phyloP scores from a whole-genome alignment of 495 filamentous ascomycete species.

The Sordaria brevicollis region DNA sequence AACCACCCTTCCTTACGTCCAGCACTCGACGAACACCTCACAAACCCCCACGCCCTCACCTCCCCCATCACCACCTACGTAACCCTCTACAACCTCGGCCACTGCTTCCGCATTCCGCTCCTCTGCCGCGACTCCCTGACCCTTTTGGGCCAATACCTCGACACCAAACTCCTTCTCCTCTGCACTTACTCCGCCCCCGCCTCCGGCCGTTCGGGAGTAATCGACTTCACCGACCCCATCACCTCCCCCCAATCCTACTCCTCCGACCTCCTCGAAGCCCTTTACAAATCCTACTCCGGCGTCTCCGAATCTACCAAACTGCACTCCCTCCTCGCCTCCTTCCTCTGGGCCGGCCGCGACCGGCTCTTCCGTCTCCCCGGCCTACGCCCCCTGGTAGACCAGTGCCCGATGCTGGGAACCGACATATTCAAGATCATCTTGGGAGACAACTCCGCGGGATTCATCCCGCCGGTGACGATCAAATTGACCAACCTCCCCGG shows the following conservation, averaged over 20 bases:
- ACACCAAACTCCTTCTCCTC: slow-evolving; percentile 5
- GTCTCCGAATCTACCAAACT: not conserved
- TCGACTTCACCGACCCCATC: not conserved
- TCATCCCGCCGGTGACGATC: not conserved
- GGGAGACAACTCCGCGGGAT: not conserved
- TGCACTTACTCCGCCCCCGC: slow-evolving; percentile 1
- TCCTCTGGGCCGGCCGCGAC: slow-evolving; percentile 11
- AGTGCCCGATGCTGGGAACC: not conserved
- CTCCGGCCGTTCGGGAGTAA: slow-evolving; percentile 3
- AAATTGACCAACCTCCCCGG: not conserved
- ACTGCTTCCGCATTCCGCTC: not conserved
- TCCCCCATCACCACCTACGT: slow-evolving; percentile 1
- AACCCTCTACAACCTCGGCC: slow-evolving; percentile 9
- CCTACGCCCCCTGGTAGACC: not conserved
- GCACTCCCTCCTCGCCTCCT: slow-evolving; percentile 4
- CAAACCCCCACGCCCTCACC: not conserved
- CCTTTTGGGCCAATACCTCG: slow-evolving; percentile 6
- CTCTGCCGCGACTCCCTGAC: slow-evolving; percentile 6
- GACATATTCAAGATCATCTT: slow-evolving; percentile 3
- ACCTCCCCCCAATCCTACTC: not conserved
- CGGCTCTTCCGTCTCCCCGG: not conserved
- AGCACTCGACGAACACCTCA: slow-evolving; percentile 4
- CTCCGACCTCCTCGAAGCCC: slow-evolving; percentile 2
- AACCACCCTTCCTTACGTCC: not conserved
- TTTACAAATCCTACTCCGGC: not conserved